Conservation (phyloP, 805 yeast species). For the Candida coquimbonensis region DNA sequence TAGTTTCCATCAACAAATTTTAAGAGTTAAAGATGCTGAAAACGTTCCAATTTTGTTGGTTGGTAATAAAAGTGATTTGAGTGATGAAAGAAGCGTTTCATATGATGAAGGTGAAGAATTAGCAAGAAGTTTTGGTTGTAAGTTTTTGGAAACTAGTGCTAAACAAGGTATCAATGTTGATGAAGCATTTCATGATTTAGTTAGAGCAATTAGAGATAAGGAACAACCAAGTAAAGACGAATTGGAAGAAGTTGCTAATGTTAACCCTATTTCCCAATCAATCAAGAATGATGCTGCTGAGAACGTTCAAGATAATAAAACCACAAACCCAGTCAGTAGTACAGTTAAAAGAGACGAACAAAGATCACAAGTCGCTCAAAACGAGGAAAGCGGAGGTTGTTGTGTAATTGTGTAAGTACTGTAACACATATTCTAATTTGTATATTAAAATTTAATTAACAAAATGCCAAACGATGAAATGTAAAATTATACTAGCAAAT, state of each 20-base stretch:
- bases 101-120: conserved; percentile 55
- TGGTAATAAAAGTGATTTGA: conserved; percentile 75
- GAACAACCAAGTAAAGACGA: conserved; percentile 6
- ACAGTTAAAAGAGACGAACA: neutral
- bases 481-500: conserved; percentile 80
- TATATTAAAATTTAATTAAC: conserved; percentile 53
- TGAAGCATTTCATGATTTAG: conserved; percentile 68
- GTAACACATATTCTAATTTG: neutral
- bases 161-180: conserved; percentile 88
- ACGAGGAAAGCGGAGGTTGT: conserved; percentile 27
- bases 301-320: too few species aligned
- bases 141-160: conserved; percentile 89
- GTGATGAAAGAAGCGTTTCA: conserved; percentile 67
- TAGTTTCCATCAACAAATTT: conserved; percentile 73
- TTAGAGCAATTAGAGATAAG: conserved; percentile 42
- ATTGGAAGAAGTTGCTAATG: neutral
- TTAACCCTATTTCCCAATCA: neutral
- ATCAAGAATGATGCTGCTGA: too few species aligned
- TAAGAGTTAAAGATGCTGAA: conserved; percentile 69
- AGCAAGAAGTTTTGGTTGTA: conserved; percentile 59
- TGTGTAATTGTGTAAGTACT: conserved; percentile 17
- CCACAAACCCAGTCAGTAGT: neutral
- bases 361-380: neutral
- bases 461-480: conserved; percentile 85
- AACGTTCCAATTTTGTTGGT: conserved; percentile 74